Conservation (phyloP, 345 rosid genomes). For the Stellera chamaejasme region DNA sequence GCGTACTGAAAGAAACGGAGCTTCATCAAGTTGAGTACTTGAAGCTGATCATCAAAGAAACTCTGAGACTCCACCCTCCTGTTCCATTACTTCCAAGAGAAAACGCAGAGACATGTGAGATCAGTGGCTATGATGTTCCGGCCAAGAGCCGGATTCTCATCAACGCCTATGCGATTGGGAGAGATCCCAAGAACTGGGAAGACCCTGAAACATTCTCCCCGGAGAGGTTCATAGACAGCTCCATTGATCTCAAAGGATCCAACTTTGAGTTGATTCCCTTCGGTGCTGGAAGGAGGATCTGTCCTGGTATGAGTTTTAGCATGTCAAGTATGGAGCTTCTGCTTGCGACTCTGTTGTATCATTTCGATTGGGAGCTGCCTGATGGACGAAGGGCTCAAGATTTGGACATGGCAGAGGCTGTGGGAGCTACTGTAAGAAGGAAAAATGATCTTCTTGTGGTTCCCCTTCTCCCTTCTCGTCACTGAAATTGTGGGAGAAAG, state of each 20-base stretch:
- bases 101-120: neutral
- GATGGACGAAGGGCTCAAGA: neutral
- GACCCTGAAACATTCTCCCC: neutral
- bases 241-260: conserved; percentile 1
- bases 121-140: neutral
- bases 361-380: conserved; percentile 3
- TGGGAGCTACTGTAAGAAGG: neutral
- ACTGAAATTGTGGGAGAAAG: neutral
- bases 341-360: neutral
- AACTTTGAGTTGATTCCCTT: conserved; percentile 4
- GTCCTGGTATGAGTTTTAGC: neutral
- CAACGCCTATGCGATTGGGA: neutral
- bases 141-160: neutral
- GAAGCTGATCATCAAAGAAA: neutral
- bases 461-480: neutral
- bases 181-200: neutral
- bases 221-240: neutral
- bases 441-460: neutral
- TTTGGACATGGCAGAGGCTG: neutral
- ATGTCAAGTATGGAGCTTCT: neutral
- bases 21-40: neutral
- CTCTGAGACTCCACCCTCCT: neutral
- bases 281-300: conserved; percentile 9
- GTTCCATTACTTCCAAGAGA: neutral
- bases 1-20: conserved; percentile 14